Evolutionary conservation across 2,329 filamentous ascomycete species (phyloP), one percentile per base, ranked within the genome.

Genomic region (Gremmenia infestans): DNA sequence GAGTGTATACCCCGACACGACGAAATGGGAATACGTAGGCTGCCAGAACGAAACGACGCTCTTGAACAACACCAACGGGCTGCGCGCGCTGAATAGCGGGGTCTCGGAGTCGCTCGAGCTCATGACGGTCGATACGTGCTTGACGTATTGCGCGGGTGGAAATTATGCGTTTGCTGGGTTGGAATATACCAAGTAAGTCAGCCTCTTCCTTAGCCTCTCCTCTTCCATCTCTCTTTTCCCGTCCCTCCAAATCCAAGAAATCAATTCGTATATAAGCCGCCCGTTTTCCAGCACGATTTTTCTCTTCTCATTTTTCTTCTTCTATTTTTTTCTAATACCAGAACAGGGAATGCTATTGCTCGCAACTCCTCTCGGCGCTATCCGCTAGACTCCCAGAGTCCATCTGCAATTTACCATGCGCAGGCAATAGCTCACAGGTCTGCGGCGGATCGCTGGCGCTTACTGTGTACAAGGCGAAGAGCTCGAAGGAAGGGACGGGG

Each of bases 341-440:
- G 1, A 48, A 45, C 36, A 81, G 80, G 53, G 81, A 85, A 71
- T 86, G 82, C 74, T 85, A 80, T 76, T 86, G 83, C 68, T 74
- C 78, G 22, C 71, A 76, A 17, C 71, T 71, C 48, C 63, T 85
- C n/a, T 75, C 75, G 8, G 67, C 70, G 8, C 72, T 81, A 23
- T 74, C 79, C 15, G 67, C 64, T 9, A 74, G 75, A 58, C 67
- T 82, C 9, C 63, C 73, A 32, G 80, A 83, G 22, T 62, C 60
- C 17, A 70, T 71, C 2, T 86, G 82, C 68, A 69, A 77, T 55
- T 73, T 77, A 35, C 69, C 78, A 0, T 86, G 83, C 61, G 75
- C 78, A 47, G 82, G 81, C 2, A 77, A 82, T 65, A 68, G 69
- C 15, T 72, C 69, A 1, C 73, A 79, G 49, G 71, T 77, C 2